These are phyloP conservation scores for Candida piceae DNA, from an alignment of 805 yeast genomes.

Conservation along the genomic window DNA sequence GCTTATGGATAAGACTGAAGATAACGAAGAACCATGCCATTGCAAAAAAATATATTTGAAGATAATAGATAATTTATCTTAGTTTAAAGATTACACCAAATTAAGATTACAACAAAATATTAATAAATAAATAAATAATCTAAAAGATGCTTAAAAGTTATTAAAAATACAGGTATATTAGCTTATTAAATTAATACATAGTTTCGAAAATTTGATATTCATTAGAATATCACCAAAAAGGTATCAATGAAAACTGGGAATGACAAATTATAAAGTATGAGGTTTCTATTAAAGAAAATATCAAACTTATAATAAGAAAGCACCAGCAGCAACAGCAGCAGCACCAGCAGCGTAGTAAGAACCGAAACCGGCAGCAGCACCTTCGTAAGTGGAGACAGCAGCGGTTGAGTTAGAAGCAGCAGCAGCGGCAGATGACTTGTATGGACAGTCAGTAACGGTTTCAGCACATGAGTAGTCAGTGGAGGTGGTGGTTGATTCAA, in stretches of 20 bases:
- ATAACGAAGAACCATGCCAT: too few species aligned
- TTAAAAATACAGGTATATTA: constrained; percentile 1
- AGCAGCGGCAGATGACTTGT: constrained; percentile 11
- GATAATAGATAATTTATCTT: background rate
- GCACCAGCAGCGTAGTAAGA: constrained; percentile 27
- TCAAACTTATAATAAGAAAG: constrained; percentile 24
- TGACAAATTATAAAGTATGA: too few species aligned
- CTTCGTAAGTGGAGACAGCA: constrained; percentile 31
- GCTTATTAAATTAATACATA: background rate
- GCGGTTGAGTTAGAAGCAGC: constrained; percentile 19
- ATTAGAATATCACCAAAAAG: too few species aligned
- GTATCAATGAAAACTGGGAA: background rate
- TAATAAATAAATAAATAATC: too few species aligned
- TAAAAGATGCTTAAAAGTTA: too few species aligned
- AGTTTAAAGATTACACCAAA: background rate
- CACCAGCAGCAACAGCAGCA: constrained; percentile 30
- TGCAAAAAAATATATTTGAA: too few species aligned
- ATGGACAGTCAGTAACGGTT: constrained; percentile 31
- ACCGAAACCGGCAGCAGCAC: constrained; percentile 25
- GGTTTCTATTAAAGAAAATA: too few species aligned
- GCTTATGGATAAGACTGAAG: too few species aligned
- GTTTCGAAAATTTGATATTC: too few species aligned
- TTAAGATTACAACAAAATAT: too few species aligned
- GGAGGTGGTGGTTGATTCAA: constrained; percentile 32
- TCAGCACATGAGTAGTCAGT: constrained; percentile 36